Percentiles rank a stretch among this genome's conserved stretches.
phyloP scores from a whole-genome alignment of 257 asterid genomes.

The Solanum ossicruentum region DNA sequence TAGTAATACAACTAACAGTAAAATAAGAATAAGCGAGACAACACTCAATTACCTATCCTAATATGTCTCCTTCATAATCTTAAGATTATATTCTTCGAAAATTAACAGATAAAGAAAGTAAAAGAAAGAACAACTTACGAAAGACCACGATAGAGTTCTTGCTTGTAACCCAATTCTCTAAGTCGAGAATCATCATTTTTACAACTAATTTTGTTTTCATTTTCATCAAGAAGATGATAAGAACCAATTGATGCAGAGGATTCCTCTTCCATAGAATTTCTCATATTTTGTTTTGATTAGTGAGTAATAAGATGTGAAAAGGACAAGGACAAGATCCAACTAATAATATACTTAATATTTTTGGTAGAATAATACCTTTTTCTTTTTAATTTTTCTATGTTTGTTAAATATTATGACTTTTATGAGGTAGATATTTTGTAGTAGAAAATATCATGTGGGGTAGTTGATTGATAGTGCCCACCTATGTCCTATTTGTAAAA shows the following conservation, averaged over 20 bases:
- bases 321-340: not conserved
- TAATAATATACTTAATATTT: not conserved
- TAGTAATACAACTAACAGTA: not conserved
- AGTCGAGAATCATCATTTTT: conserved; percentile 18
- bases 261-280: not conserved
- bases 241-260: not conserved
- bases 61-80: not conserved
- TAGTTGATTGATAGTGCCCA: not conserved
- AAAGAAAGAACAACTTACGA: conserved; percentile 22
- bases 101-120: not conserved
- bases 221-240: not conserved
- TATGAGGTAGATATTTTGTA: not conserved
- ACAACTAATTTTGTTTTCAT: not conserved
- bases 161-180: conserved; percentile 50
- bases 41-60: not conserved
- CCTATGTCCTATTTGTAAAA: not conserved
- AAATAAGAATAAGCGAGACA: not conserved
- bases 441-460: not conserved
- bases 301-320: not conserved
- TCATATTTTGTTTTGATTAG: not conserved
- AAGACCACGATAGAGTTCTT: conserved; percentile 49
- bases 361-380: too few species aligned
- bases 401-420: not conserved
- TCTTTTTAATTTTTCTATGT: not conserved
- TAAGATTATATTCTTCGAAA: not conserved